These are phyloP conservation scores for Lasiodiplodia gonubiensis DNA, from an alignment of 2,329 filamentous ascomycete genomes.

Conservation along the genomic window DNA sequence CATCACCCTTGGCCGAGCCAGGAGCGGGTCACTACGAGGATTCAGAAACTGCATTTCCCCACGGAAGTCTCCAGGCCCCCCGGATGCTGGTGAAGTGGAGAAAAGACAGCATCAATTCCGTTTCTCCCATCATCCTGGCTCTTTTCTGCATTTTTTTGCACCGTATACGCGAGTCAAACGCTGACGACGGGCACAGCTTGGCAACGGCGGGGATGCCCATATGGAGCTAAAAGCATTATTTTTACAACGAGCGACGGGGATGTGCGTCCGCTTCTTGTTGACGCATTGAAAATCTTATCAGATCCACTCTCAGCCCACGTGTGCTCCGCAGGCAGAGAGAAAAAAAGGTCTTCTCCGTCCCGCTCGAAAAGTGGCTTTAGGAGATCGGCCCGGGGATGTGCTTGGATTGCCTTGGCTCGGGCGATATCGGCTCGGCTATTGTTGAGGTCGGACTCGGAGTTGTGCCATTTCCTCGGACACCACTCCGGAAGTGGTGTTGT, in stretches of 20 bases:
- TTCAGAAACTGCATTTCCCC: neutral
- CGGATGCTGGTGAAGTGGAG: too few relatives aligned
- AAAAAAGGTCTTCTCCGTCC: neutral
- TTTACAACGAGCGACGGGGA: neutral
- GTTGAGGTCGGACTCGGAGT: neutral
- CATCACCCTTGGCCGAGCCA: neutral
- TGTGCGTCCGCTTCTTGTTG: neutral
- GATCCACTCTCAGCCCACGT: conserved; percentile 10
- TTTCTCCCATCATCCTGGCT: neutral
- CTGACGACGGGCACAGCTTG: neutral
- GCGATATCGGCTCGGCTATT: conserved; percentile 24
- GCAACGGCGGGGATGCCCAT: neutral
- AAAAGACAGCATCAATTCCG: too few relatives aligned
- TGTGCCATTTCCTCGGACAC: neutral
- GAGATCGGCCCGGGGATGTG: neutral
- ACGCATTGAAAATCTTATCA: conserved; percentile 20
- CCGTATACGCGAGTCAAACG: neutral
- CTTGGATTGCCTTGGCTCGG: neutral
- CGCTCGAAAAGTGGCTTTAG: neutral
- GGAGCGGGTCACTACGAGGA: neutral
- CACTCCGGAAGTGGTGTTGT: neutral
- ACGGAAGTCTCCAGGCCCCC: neutral
- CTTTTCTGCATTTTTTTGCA: neutral
- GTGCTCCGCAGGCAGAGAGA: neutral
- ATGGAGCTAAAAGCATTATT: neutral